Evolutionary conservation across 257 asterid species (phyloP), one percentile per base, ranked within the genome.

Genomic region (Primulina tabacum): DNA sequence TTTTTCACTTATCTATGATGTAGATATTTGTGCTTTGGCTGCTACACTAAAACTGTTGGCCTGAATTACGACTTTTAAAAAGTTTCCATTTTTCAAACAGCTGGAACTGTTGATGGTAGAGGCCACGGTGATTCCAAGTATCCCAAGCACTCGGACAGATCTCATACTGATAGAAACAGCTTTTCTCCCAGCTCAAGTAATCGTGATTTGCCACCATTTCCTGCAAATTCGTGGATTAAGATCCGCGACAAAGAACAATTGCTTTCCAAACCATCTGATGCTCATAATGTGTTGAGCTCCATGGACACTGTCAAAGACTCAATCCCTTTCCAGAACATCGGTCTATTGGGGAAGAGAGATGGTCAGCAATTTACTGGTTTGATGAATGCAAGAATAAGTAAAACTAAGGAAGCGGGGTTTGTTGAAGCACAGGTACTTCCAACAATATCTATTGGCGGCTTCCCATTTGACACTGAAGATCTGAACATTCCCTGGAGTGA

Each of bases 401-500:
- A 81, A 61, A 77, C 63, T 76, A 78, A 63, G 21, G 85, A 80
- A 68, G 7, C 63, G 30, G 80, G 80, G 78, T 78, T 78, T 83
- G 84, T 76, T 55, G 90, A 83, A 63, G 82, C 84, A 66, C 89
- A 75, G 73, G 52, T 83, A 26, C 26, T 85, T 77, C 69, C 86
- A 73, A 56, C 83, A 20, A 82, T 43, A 75, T 7, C 84, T 65
- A 77, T 81, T 74, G 92, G 21, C 21, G 84, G 74, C 76, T 81
- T 81, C 61, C 77, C 67, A 50, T 78, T 88, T 77, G 96, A 87
- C 18, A 81, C 87, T 16, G 96, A 86, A 64, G 97, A 89, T 80
- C 81, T 94, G 66, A 83, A 83, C 73, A 94, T 94, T 69, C 95
- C 96, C 8, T 89, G 96, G 96, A 85, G 81, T 70, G 97, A 94